Conservation (phyloP, 1,284 basidiomycete genomes). For the Pseudozyma hubeiensis region DNA sequence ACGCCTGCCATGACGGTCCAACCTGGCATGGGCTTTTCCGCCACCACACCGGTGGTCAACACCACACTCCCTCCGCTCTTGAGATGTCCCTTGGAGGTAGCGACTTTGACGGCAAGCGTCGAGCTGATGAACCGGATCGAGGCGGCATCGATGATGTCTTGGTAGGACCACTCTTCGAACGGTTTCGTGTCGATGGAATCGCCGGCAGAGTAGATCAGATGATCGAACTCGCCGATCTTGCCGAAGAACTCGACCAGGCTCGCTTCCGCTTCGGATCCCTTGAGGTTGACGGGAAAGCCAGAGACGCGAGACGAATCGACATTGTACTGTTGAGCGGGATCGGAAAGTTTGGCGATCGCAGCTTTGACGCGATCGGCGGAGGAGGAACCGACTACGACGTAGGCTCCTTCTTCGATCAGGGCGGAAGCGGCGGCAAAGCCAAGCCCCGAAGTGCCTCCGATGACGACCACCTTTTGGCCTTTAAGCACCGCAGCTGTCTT, state of each 20-base stretch:
- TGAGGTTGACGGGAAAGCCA: slow-evolving; percentile 35
- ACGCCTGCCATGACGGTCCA: slow-evolving; percentile 24
- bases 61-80: slow-evolving; percentile 19
- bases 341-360: slow-evolving; percentile 30
- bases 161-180: slow-evolving; percentile 21
- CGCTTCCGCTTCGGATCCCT: slow-evolving; percentile 18
- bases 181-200: slow-evolving; percentile 18
- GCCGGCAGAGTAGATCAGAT: slow-evolving; percentile 49
- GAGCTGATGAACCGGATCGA: slow-evolving; percentile 26
- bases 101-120: slow-evolving; percentile 41
- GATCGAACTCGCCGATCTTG: slow-evolving; percentile 43
- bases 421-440: slow-evolving; percentile 46
- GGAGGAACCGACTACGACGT: slow-evolving; percentile 41
- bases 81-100: slow-evolving; percentile 6
- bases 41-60: slow-evolving; percentile 40
- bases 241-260: slow-evolving; percentile 26
- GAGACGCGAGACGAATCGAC: slow-evolving; percentile 35
- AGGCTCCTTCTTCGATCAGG: slow-evolving; percentile 50
- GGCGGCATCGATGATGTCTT: slow-evolving; percentile 29
- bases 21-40: slow-evolving; percentile 20
- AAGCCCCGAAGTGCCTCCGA: slow-evolving; percentile 49
- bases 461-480: slow-evolving; percentile 38
- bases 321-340: slow-evolving; percentile 40
- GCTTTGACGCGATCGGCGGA: slow-evolving; percentile 13
- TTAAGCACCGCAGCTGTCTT: slow-evolving; percentile 10